Conservation (phyloP, 352 stramenopile genomes). For the Blastocystis sp. region DNA sequence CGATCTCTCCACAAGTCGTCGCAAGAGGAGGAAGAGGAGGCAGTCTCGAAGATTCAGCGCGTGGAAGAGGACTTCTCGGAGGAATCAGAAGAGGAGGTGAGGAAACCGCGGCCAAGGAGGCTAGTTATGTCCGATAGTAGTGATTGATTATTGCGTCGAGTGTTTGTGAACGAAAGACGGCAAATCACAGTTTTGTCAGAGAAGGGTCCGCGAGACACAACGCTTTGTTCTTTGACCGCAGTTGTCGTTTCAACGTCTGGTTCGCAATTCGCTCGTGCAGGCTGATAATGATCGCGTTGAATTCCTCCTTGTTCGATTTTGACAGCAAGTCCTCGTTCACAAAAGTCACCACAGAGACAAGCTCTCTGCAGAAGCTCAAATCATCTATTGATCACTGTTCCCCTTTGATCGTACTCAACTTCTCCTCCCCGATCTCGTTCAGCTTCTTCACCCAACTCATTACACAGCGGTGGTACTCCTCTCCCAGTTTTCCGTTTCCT, state of each 20-base stretch:
- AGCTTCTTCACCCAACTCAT: conserved; percentile 11
- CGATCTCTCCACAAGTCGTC: not conserved
- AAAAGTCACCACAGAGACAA: conserved; percentile 1
- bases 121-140: not conserved
- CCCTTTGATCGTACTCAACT: not conserved
- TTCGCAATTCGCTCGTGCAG: not conserved
- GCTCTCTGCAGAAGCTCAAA: not conserved
- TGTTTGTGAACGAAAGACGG: not conserved
- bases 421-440: not conserved
- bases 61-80: conserved; percentile 4
- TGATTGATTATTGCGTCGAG: not conserved
- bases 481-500: not conserved
- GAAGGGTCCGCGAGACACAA: not conserved
- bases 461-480: conserved; percentile 22
- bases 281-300: not conserved
- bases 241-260: not conserved
- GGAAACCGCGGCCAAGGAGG: not conserved
- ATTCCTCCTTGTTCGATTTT: not conserved
- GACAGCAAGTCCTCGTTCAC: conserved; percentile 39
- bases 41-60: not conserved
- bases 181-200: conserved; percentile 11
- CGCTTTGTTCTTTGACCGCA: not conserved
- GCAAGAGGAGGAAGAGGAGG: not conserved
- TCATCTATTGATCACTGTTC: not conserved
- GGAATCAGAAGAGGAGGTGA: not conserved